These are phyloP conservation scores for Corynespora cassiicola DNA, from an alignment of 2,329 filamentous ascomycete genomes.

Conservation along the genomic window DNA sequence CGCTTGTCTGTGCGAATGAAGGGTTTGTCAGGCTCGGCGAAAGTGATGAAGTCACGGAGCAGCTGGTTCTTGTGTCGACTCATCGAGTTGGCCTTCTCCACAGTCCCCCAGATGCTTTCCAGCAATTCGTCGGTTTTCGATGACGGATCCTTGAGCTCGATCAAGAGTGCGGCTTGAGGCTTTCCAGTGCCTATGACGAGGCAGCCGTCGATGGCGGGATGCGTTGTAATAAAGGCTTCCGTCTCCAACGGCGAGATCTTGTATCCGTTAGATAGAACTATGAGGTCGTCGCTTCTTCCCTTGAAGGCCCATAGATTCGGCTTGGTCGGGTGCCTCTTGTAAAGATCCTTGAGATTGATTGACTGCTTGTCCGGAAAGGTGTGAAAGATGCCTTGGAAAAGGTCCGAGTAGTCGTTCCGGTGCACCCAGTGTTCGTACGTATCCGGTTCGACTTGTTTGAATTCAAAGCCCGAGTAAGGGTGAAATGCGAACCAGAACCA, in stretches of 20 bases:
- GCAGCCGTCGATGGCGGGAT: constrained; percentile 37
- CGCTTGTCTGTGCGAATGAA: constrained; percentile 56
- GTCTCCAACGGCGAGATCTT: constrained; percentile 25
- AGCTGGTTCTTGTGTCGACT: constrained; percentile 49
- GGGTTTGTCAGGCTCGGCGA: constrained; percentile 53
- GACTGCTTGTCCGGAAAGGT: constrained; percentile 23
- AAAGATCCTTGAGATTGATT: constrained; percentile 28
- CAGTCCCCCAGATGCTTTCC: constrained; percentile 53
- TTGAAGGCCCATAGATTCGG: constrained; percentile 24
- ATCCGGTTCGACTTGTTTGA: constrained; percentile 26
- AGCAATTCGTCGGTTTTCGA: constrained; percentile 34
- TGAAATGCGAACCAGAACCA: constrained; percentile 34
- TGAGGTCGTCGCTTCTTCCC: constrained; percentile 25
- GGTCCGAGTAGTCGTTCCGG: constrained; percentile 31
- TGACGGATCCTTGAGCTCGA: constrained; percentile 30
- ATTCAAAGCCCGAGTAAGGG: constrained; percentile 25
- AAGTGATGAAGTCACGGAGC: constrained; percentile 49
- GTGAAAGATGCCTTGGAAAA: constrained; percentile 29
- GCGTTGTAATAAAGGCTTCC: constrained; percentile 28
- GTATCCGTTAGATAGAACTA: constrained; percentile 27
- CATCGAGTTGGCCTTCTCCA: constrained; percentile 52
- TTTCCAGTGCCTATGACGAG: constrained; percentile 34
- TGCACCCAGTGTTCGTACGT: constrained; percentile 46
- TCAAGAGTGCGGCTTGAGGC: constrained; percentile 35
- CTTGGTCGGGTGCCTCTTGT: constrained; percentile 23